phyloP scores from a whole-genome alignment of 306 rosid species.

The Malus domestica region DNA sequence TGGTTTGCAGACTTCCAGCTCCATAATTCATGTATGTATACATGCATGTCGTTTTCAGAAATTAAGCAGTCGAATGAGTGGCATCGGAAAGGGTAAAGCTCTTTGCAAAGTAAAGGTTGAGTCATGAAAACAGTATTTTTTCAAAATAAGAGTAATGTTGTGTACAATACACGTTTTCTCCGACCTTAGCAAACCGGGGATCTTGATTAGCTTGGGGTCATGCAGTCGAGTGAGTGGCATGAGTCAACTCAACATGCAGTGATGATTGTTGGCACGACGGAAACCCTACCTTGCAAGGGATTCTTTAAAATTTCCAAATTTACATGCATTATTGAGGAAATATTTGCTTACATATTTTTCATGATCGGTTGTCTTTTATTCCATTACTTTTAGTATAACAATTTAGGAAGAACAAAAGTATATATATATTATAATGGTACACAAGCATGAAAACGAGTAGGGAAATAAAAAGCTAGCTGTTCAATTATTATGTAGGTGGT shows the following conservation, averaged over 20 bases:
- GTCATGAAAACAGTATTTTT: accelerated
- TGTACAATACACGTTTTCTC: no score
- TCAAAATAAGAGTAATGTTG: no score
- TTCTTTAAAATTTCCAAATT: neutral
- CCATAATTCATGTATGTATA: neutral
- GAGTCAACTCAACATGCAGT: neutral
- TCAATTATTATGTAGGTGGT: neutral
- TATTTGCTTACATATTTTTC: neutral
- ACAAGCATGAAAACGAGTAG: neutral
- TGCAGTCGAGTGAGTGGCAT: neutral
- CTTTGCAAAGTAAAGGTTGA: no score
- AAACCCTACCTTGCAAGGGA: neutral
- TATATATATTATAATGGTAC: neutral
- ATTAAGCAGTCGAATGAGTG: neutral
- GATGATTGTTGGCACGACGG: neutral
- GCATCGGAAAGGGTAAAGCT: no score
- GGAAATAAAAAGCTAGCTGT: neutral
- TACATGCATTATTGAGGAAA: neutral
- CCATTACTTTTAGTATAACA: neutral
- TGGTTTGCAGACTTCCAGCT: neutral
- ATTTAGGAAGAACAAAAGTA: neutral
- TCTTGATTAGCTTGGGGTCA: neutral
- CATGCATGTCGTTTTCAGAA: neutral
- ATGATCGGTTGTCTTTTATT: neutral
- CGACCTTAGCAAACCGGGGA: no score